Evolutionary conservation across 441 rosid species (phyloP).

Genomic region (Populus tomentosa): DNA sequence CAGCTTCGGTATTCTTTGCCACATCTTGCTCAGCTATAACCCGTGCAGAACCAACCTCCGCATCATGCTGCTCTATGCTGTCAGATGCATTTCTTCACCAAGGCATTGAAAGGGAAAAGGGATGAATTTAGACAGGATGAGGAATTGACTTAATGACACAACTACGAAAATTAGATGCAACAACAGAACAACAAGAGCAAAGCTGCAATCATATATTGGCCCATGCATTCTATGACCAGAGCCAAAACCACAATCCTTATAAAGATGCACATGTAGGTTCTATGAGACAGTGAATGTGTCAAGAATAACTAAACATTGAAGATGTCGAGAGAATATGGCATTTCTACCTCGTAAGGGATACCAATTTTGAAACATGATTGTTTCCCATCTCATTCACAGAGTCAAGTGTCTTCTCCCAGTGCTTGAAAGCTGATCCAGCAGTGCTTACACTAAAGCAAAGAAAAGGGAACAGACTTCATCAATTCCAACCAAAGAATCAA

Average conservation of each 20-base stretch:
- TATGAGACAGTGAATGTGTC: background rate
- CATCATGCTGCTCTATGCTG: slow-evolving; percentile 63
- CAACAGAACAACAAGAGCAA: background rate
- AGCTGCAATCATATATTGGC: background rate
- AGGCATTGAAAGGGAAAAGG: background rate
- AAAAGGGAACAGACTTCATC: slow-evolving; percentile 1
- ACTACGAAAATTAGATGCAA: background rate
- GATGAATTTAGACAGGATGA: background rate
- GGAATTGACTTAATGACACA: slow-evolving; percentile 4
- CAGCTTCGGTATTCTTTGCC: slow-evolving; percentile 41
- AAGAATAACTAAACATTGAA: background rate
- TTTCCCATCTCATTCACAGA: slow-evolving; percentile 56
- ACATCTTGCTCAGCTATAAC: slow-evolving; percentile 63
- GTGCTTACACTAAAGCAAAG: slow-evolving; percentile 49
- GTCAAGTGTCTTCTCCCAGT: slow-evolving; percentile 48
- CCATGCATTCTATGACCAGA: no score
- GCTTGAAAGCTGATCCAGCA: slow-evolving; percentile 66
- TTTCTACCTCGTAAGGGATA: slow-evolving; percentile 52
- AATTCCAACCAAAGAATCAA: slow-evolving; percentile 1
- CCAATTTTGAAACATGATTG: slow-evolving; percentile 44
- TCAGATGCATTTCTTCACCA: slow-evolving; percentile 56
- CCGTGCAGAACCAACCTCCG: slow-evolving; percentile 59
- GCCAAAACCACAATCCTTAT: background rate
- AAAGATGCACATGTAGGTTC: background rate
- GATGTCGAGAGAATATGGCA: background rate